Conservation (phyloP, 306 rosid species). For the Prunus mume region DNA sequence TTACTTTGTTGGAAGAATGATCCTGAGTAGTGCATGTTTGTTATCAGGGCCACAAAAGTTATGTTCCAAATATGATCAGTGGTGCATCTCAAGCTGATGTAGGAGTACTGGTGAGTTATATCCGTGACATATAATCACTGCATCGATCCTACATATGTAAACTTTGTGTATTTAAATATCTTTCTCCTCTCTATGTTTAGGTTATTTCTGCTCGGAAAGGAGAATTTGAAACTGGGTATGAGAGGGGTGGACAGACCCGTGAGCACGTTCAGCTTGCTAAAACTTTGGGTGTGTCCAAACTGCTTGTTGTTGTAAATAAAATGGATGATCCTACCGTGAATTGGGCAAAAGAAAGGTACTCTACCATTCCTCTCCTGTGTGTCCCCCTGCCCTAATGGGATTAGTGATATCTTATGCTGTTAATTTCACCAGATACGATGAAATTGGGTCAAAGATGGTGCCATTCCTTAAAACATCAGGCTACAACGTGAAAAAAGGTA, state of each 20-base stretch:
- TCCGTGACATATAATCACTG: not conserved
- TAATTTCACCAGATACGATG: slow-evolving; percentile 68
- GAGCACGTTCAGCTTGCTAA: slow-evolving; percentile 98
- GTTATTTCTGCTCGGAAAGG: slow-evolving; percentile 99
- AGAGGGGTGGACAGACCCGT: slow-evolving; percentile 99
- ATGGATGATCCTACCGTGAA: slow-evolving; percentile 97
- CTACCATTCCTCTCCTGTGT: not conserved
- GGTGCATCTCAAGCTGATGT: slow-evolving; percentile 99
- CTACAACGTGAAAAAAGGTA: slow-evolving; percentile 96
- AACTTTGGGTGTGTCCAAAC: slow-evolving; percentile 89
- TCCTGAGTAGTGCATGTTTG: slow-evolving; percentile 18
- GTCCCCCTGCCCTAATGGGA: slow-evolving; percentile 1
- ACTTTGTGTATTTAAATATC: not conserved
- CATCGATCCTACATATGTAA: not conserved
- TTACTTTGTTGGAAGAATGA: not conserved
- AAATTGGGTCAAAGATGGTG: slow-evolving; percentile 82
- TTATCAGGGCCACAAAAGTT: slow-evolving; percentile 96
- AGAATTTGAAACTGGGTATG: slow-evolving; percentile 98
- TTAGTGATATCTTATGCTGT: not conserved
- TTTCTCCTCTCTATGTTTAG: slow-evolving; percentile 34
- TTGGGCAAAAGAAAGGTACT: slow-evolving; percentile 95
- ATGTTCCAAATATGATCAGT: slow-evolving; percentile 98
- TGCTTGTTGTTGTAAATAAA: slow-evolving; percentile 87
- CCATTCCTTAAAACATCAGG: slow-evolving; percentile 87
- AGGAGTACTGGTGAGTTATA: slow-evolving; percentile 80